Conservation (phyloP, 108 stramenopile species). For the Cyclotella kingstonii region DNA sequence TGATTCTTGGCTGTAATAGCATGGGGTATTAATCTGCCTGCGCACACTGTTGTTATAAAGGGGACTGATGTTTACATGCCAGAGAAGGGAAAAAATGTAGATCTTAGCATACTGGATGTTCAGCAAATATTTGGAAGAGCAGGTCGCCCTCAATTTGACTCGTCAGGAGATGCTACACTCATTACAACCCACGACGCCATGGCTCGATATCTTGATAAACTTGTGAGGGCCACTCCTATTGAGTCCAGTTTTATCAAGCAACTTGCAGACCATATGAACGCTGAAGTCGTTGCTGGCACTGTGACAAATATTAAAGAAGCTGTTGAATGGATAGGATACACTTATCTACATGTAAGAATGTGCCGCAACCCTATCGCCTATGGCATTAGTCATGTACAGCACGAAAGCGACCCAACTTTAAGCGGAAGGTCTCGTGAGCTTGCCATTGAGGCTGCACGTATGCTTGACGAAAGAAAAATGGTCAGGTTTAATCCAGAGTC, state of each 20-base stretch:
- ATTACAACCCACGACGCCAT: slow-evolving; percentile 93
- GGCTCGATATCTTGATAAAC: slow-evolving; percentile 88
- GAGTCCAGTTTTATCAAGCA: slow-evolving; percentile 93
- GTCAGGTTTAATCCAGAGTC: slow-evolving; percentile 75
- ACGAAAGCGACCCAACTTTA: slow-evolving; percentile 72
- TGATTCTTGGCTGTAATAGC: slow-evolving; percentile 19
- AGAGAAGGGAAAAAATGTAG: slow-evolving; percentile 94
- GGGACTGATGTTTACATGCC: slow-evolving; percentile 99
- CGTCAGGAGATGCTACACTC: slow-evolving; percentile 93
- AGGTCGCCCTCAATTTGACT: slow-evolving; percentile 97
- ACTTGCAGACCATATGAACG: slow-evolving; percentile 97
- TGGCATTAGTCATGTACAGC: slow-evolving; percentile 83
- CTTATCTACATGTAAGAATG: slow-evolving; percentile 97
- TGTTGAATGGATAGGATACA: slow-evolving; percentile 93
- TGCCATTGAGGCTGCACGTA: slow-evolving; percentile 77
- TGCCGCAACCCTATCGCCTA: slow-evolving; percentile 91
- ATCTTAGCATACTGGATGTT: slow-evolving; percentile 96
- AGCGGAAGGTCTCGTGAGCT: slow-evolving; percentile 61
- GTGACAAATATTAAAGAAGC: slow-evolving; percentile 94
- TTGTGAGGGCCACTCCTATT: slow-evolving; percentile 92
- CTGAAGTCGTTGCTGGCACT: slow-evolving; percentile 96
- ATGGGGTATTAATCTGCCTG: slow-evolving; percentile 94
- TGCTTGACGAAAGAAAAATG: slow-evolving; percentile 87
- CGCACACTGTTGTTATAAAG: slow-evolving; percentile 95
- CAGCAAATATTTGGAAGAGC: slow-evolving; percentile 98